A percentile compares a stretch with the other conserved stretches of the same genome.
These are phyloP conservation scores for Lentinula detonsa DNA, from an alignment of 768 basidiomycete species.

Conservation along the genomic window DNA sequence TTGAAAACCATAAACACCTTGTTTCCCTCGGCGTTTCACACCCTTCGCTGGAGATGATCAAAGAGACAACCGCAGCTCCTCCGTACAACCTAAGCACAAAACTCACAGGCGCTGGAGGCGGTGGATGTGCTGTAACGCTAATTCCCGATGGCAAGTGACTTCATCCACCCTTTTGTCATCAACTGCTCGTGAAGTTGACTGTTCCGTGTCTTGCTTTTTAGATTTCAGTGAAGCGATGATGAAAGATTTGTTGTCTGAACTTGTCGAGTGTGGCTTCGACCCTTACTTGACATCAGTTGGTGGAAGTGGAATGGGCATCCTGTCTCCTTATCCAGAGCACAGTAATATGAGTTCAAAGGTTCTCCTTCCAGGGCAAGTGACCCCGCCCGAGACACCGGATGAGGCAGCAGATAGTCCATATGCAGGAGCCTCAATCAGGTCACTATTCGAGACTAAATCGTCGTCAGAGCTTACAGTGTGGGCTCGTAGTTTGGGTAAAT, in stretches of 20 bases:
- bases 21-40: constrained; percentile 88
- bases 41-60: constrained; percentile 77
- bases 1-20: constrained; percentile 86
- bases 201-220: constrained; percentile 22
- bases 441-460: constrained; percentile 37
- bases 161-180: neutral
- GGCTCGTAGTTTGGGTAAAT: constrained; percentile 48
- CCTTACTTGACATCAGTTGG: constrained; percentile 92
- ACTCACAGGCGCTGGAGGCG: constrained; percentile 95
- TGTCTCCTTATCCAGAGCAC: constrained; percentile 53
- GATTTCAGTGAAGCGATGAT: constrained; percentile 65
- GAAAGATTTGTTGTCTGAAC: constrained; percentile 48
- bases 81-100: constrained; percentile 83
- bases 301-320: constrained; percentile 86
- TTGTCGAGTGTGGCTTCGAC: constrained; percentile 62
- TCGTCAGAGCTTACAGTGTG: constrained; percentile 42
- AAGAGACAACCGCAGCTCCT: constrained; percentile 53
- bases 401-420: constrained; percentile 21
- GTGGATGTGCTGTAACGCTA: constrained; percentile 95
- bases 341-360: constrained; percentile 16
- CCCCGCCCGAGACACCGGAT: constrained; percentile 43
- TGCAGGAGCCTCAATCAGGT: constrained; percentile 27
- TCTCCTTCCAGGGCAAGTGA: constrained; percentile 31
- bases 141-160: constrained; percentile 78
- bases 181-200: neutral